phyloP scores from a whole-genome alignment of 805 yeast genomes.

The Saccharomyces paradoxus region DNA sequence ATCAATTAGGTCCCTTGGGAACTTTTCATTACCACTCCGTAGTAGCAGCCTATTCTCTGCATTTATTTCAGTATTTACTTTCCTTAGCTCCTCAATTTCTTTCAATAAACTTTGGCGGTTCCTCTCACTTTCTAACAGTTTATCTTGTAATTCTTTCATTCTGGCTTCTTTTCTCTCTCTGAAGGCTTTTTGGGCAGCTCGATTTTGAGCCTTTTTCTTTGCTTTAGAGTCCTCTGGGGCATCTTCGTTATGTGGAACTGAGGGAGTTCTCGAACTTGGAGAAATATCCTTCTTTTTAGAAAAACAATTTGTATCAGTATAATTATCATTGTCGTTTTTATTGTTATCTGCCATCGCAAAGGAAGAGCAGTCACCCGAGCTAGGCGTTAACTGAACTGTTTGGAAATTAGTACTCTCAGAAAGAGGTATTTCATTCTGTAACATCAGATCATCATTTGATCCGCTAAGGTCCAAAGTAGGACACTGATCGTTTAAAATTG shows the following conservation, averaged over 20 bases:
- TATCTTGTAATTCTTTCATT: conserved; percentile 56
- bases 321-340: background rate
- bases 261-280: background rate
- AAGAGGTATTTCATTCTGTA: background rate
- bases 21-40: conserved; percentile 13
- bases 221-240: conserved; percentile 35
- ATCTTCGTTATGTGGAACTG: conserved; percentile 6
- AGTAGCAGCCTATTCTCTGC: conserved; percentile 54
- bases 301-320: background rate
- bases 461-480: background rate
- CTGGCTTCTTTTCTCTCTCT: conserved; percentile 72
- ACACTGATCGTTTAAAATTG: background rate
- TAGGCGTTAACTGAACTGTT: background rate
- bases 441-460: background rate
- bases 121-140: conserved; percentile 48
- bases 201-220: conserved; percentile 67
- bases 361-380: background rate
- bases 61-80: conserved; percentile 47
- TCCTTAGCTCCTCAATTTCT: conserved; percentile 44
- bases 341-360: no score
- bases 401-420: background rate
- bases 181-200: conserved; percentile 85
- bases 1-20: background rate
- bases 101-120: conserved; percentile 40
- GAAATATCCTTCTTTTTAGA: background rate